phyloP scores from a whole-genome alignment of 495 filamentous ascomycete species.

The Hypoxylon perforatum region DNA sequence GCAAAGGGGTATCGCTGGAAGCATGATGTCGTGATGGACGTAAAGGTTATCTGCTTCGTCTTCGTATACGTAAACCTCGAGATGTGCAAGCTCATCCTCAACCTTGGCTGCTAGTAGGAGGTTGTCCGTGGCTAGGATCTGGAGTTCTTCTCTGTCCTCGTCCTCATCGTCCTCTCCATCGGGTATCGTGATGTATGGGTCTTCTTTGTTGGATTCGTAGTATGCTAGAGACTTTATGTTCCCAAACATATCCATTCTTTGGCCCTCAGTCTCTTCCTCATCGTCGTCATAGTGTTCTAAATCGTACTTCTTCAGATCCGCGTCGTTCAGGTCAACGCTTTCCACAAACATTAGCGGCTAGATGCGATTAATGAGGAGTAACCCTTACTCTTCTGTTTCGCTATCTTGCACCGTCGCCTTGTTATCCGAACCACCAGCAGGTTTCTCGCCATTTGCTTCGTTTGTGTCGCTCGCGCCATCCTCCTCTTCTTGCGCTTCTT shows the following conservation, averaged over 20 bases:
- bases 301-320: conserved; percentile 94
- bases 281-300: conserved; percentile 93
- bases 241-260: conserved; percentile 90
- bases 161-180: conserved; percentile 76
- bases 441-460: conserved; percentile 7
- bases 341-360: conserved; percentile 32
- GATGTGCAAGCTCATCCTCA: conserved; percentile 95
- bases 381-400: conserved; percentile 51
- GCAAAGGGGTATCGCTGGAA: conserved; percentile 94
- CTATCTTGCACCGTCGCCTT: conserved; percentile 41
- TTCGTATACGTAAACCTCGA: conserved; percentile 98
- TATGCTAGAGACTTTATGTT: conserved; percentile 93
- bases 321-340: conserved; percentile 70
- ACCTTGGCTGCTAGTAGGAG: conserved; percentile 90
- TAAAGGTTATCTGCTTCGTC: conserved; percentile 94
- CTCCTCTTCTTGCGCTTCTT: conserved; percentile 65
- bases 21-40: conserved; percentile 99
- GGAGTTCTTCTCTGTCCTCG: conserved; percentile 92
- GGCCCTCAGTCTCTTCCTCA: conserved; percentile 69
- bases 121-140: conserved; percentile 93
- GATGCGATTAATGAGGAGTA: neutral
- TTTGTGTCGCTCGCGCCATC: conserved; percentile 27
- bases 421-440: conserved; percentile 19
- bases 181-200: conserved; percentile 93
- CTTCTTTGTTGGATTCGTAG: conserved; percentile 89